Evolutionary conservation across 2,329 filamentous ascomycete species (phyloP).

Genomic region (Didymella glomerata): DNA sequence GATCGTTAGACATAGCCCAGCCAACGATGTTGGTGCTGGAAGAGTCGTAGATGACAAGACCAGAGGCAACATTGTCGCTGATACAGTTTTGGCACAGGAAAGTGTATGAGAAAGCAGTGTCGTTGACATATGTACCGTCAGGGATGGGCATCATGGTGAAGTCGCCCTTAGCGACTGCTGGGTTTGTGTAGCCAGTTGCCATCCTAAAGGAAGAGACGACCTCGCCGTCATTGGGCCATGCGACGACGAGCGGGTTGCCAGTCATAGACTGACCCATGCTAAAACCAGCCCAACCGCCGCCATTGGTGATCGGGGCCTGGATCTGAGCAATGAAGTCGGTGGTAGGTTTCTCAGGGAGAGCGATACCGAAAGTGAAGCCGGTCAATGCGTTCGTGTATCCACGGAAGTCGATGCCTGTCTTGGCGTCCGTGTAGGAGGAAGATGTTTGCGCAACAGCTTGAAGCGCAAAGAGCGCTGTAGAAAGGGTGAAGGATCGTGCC

Average conservation of each 20-base stretch:
- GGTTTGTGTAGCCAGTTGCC: constrained; percentile 59
- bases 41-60: constrained; percentile 37
- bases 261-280: constrained; percentile 61
- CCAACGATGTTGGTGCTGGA: constrained; percentile 40
- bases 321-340: constrained; percentile 66
- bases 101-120: constrained; percentile 63
- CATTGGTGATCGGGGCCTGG: constrained; percentile 54
- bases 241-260: constrained; percentile 60
- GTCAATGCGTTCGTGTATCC: constrained; percentile 43
- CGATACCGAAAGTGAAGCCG: constrained; percentile 61
- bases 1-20: constrained; percentile 42
- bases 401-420: constrained; percentile 48
- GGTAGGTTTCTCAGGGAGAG: constrained; percentile 58
- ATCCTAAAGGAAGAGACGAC: constrained; percentile 59
- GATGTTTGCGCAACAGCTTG: constrained; percentile 39
- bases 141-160: constrained; percentile 57
- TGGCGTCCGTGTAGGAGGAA: constrained; percentile 41
- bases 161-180: constrained; percentile 55
- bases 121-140: constrained; percentile 62
- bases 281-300: constrained; percentile 61
- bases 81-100: constrained; percentile 60
- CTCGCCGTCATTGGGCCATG: constrained; percentile 61
- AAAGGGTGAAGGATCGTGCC: constrained; percentile 41
- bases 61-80: constrained; percentile 31
- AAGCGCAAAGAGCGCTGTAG: constrained; percentile 37